A percentile compares a stretch with the other conserved stretches of the same genome.
These are phyloP conservation scores for Termitomyces sp. DNA, from an alignment of 768 basidiomycete genomes.

Conservation along the genomic window DNA sequence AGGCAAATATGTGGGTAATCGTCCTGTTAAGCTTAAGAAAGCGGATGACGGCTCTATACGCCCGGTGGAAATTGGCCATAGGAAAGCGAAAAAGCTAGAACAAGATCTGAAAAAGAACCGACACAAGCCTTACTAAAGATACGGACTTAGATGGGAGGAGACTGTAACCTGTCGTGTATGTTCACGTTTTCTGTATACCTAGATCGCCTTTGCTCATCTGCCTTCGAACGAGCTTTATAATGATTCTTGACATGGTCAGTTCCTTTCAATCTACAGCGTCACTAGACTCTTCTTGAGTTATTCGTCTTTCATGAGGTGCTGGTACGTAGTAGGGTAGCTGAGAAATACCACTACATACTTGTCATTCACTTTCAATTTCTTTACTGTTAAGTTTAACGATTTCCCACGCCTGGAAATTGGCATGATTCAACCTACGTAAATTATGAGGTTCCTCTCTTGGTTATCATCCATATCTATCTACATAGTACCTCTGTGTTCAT, in stretches of 20 bases:
- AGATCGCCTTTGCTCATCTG: slow-evolving; percentile 9
- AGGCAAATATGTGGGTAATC: slow-evolving; percentile 97
- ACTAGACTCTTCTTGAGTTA: background rate
- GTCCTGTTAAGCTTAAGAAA: slow-evolving; percentile 95
- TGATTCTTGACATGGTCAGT: background rate
- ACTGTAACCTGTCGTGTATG: slow-evolving; percentile 10
- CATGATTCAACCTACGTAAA: no score
- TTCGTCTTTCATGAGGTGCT: background rate
- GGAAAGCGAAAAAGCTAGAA: slow-evolving; percentile 89
- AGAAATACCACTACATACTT: no score
- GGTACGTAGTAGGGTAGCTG: background rate
- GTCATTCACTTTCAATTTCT: no score
- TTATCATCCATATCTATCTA: no score
- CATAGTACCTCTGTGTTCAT: background rate
- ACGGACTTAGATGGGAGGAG: slow-evolving; percentile 1
- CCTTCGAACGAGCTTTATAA: slow-evolving; percentile 1
- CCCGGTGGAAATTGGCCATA: slow-evolving; percentile 90
- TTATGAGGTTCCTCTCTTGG: no score
- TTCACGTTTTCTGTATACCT: slow-evolving; percentile 9
- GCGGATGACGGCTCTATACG: slow-evolving; percentile 84
- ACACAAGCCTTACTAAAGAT: slow-evolving; percentile 71
- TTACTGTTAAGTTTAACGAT: no score
- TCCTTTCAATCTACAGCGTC: background rate
- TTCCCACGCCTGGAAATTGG: background rate
- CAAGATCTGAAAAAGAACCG: slow-evolving; percentile 90